Evolutionary conservation across 805 yeast species (phyloP), one percentile per base, ranked within the genome.

Genomic region (Zygotorulaspora chibaensis): DNA sequence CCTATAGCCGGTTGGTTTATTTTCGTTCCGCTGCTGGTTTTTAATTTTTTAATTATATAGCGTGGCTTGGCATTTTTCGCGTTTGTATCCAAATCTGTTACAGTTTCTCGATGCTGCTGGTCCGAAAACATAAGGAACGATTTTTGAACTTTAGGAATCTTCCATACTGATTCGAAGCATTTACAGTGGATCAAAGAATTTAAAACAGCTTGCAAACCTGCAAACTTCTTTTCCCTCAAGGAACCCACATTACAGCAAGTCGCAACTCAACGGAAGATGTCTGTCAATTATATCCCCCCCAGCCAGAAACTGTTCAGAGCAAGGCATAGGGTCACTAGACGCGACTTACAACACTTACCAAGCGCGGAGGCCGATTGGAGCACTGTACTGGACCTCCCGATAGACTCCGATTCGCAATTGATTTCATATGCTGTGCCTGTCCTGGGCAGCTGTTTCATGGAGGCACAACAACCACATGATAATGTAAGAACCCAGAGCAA

Each of bases 381-480:
- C 13, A 51, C 47, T 18, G 38, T 46, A 16, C 33, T 43, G 25
- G 55, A 52, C 34, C 40, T 45, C 12, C 37, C 55, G 26, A 43
- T 54, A 16, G 57, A 52, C 30, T 43, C 37, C 28, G 49, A 43
- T 17, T 41, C 46, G 16, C 36, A 41, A n/a, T 42, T 45, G 30
- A 40, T 49, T 25, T 43, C 45, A 9, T 52, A 47, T 20, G 46
- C 50, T 4, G 57, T 54, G 8, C 57, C 57, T 9, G 47, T 54
- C 28, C 36, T 47, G 4, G 48, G 48, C 27, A 20, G 31, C 17
- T 43, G 26, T 9, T 38, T 31, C n/a, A 42, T 34, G 38, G 35
- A 20, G 20, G 16, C 25, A n/a, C 26, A 18, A 11, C 29, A 38
- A n/a, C 25, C 25, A 7, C 7, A 5, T 20, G 25, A 5, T 4